Percentiles rank a stretch among this genome's conserved stretches.
phyloP scores from a whole-genome alignment of 257 asterid genomes.

The Striga asiatica region DNA sequence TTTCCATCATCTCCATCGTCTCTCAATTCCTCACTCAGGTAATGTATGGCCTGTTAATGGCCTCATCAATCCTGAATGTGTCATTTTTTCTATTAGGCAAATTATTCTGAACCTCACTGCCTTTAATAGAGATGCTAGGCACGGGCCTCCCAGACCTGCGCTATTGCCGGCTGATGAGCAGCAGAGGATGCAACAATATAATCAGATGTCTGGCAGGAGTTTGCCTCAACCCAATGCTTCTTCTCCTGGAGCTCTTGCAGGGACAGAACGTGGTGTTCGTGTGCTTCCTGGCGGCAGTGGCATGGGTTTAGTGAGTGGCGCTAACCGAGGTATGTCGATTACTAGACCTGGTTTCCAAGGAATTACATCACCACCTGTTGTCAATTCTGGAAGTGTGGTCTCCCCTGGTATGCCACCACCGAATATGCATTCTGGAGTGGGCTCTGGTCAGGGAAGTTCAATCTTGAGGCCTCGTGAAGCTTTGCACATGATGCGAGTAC shows the following conservation, averaged over 20 bases:
- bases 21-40: conserved; percentile 63
- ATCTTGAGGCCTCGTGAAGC: conserved; percentile 63
- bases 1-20: conserved; percentile 49
- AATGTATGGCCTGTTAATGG: conserved; percentile 20
- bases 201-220: conserved; percentile 55
- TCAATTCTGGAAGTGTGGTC: conserved; percentile 59
- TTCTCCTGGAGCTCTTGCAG: conserved; percentile 57
- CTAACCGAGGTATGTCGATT: conserved; percentile 59
- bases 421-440: conserved; percentile 54
- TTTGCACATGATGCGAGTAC: conserved; percentile 58
- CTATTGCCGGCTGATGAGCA: conserved; percentile 68
- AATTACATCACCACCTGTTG: conserved; percentile 46
- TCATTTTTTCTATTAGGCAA: background rate
- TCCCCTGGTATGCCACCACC: conserved; percentile 57
- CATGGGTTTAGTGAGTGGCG: conserved; percentile 39
- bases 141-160: conserved; percentile 53
- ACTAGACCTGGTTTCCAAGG: conserved; percentile 75
- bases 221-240: conserved; percentile 41
- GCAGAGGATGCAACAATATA: conserved; percentile 72
- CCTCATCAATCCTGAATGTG: background rate
- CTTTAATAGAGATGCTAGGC: conserved; percentile 58
- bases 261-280: conserved; percentile 62
- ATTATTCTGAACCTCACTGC: background rate
- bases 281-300: conserved; percentile 52
- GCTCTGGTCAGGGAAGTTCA: conserved; percentile 62